phyloP scores from a whole-genome alignment of 257 asterid genomes.

The Solanum arcanum region DNA sequence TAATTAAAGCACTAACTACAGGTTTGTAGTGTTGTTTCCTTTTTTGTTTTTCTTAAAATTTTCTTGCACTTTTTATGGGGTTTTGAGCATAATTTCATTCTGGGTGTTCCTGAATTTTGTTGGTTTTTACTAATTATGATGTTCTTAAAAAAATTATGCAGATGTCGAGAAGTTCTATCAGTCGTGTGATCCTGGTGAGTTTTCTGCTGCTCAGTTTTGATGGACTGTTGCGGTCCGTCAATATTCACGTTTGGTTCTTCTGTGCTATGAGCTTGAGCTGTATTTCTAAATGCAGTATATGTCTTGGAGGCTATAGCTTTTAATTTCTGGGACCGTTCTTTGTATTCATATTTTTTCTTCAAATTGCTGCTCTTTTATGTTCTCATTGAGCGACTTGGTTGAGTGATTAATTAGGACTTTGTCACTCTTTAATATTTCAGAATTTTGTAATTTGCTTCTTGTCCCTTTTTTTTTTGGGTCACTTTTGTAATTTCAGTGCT shows the following conservation, averaged over 20 bases:
- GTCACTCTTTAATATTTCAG: background rate
- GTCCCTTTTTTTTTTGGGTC: background rate
- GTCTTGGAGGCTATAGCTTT: background rate
- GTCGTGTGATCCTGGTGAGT: conserved; percentile 88
- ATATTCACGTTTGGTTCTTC: background rate
- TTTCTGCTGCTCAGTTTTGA: background rate
- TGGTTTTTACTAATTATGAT: background rate
- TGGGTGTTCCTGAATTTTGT: background rate
- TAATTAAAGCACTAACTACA: conserved; percentile 40
- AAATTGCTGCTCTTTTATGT: background rate
- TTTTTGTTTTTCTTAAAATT: background rate
- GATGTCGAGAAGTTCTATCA: conserved; percentile 88
- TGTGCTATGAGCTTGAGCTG: background rate
- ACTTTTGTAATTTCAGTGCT: background rate
- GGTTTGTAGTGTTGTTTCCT: background rate
- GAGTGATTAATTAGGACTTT: background rate
- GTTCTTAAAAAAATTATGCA: conserved; percentile 6
- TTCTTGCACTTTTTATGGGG: background rate
- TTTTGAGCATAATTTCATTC: background rate
- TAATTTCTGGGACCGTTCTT: background rate
- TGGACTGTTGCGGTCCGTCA: background rate
- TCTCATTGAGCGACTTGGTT: background rate
- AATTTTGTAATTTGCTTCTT: background rate
- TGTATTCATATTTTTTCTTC: background rate
- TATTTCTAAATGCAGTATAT: background rate